Conservation (phyloP, 2,329 filamentous ascomycete species). For the Aureobasidium sp. region DNA sequence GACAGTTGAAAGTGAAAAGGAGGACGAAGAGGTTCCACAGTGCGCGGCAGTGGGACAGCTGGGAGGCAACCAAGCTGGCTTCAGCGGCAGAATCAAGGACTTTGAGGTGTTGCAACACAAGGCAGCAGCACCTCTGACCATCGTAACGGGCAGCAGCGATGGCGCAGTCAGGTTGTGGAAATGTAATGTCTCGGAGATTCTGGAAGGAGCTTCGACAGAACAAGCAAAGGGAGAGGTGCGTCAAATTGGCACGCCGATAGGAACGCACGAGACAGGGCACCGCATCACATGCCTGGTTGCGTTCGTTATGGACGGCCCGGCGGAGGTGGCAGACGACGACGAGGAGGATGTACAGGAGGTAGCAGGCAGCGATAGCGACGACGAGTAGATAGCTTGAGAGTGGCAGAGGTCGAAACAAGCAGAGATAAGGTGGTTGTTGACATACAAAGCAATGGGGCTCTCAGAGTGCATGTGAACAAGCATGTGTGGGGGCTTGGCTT, state of each 20-base stretch:
- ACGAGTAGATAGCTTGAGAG: not conserved
- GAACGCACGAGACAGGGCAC: slow-evolving; percentile 74
- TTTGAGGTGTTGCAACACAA: slow-evolving; percentile 56
- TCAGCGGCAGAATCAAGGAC: slow-evolving; percentile 75
- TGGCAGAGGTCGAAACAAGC: not conserved
- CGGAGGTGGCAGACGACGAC: not conserved
- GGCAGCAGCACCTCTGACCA: slow-evolving; percentile 36
- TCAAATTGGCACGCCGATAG: slow-evolving; percentile 59
- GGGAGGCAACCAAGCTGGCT: slow-evolving; percentile 58
- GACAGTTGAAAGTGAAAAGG: slow-evolving; percentile 30
- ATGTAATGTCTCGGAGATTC: slow-evolving; percentile 29
- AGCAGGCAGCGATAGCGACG: slow-evolving; percentile 13
- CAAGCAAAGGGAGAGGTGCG: slow-evolving; percentile 16
- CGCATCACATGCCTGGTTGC: slow-evolving; percentile 81
- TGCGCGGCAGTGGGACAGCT: slow-evolving; percentile 59
- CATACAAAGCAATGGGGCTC: too few relatives aligned
- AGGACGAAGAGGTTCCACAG: slow-evolving; percentile 34
- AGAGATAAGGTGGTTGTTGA: too few relatives aligned
- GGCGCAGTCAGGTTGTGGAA: slow-evolving; percentile 75
- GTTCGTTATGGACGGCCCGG: slow-evolving; percentile 59
- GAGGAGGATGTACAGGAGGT: not conserved
- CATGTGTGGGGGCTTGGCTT: not conserved
- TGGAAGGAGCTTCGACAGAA: not conserved
- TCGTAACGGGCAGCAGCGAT: slow-evolving; percentile 75
- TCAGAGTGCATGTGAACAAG: not conserved